Conservation (phyloP, 108 stramenopile genomes). For the Cyclotella cryptica region DNA sequence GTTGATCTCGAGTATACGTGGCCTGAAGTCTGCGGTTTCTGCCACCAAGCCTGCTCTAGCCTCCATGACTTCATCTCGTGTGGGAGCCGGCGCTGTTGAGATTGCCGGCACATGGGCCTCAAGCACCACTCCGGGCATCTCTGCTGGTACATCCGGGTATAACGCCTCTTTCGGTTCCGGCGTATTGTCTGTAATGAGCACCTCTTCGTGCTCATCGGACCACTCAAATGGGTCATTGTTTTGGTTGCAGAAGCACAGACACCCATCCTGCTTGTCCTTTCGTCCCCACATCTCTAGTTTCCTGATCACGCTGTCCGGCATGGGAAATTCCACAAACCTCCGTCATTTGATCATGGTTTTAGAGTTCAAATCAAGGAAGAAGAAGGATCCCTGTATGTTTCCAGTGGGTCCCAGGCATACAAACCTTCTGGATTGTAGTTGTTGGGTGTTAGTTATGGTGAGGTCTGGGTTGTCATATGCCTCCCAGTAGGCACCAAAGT, state of each 20-base stretch:
- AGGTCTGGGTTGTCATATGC: conserved; percentile 40
- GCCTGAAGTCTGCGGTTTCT: not conserved
- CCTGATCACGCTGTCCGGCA: conserved; percentile 46
- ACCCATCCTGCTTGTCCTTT: not conserved
- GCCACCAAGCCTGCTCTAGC: not conserved
- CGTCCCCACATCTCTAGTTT: conserved; percentile 21
- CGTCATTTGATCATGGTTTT: conserved; percentile 33
- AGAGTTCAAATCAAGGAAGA: conserved; percentile 38
- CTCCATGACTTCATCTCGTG: not conserved
- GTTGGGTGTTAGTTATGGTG: conserved; percentile 18
- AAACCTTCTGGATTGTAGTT: conserved; percentile 5
- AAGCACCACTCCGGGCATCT: conserved; percentile 13
- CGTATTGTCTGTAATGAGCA: not conserved
- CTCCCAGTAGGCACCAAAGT: conserved; percentile 52
- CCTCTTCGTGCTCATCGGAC: conserved; percentile 12
- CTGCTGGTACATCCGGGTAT: not conserved
- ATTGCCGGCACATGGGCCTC: not conserved
- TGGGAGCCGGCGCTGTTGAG: not conserved
- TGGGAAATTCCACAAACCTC: conserved; percentile 20
- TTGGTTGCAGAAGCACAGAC: not conserved
- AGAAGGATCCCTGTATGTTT: conserved; percentile 44
- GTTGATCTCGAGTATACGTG: too few species aligned
- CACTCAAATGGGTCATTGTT: not conserved
- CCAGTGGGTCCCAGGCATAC: too few species aligned
- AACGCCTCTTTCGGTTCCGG: not conserved